Evolutionary conservation across 2,329 filamentous ascomycete genomes (phyloP).

Genomic region (Macroventuria anomochaeta): DNA sequence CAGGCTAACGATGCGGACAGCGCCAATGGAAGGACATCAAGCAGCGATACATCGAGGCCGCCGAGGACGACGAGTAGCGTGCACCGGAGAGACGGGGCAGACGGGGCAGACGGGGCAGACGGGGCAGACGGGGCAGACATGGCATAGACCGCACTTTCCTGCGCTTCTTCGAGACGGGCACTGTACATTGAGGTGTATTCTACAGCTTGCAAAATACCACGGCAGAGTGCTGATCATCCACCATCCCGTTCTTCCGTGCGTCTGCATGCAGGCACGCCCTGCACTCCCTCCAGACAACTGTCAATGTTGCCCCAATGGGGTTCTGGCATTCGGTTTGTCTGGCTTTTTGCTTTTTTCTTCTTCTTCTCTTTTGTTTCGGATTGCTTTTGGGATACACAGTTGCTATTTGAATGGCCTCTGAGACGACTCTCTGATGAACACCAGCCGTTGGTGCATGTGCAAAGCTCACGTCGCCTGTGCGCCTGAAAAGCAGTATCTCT

Average conservation of each 20-base stretch:
- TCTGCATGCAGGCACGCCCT: neutral
- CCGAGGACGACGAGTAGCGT: slow-evolving; percentile 65
- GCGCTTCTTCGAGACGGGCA: slow-evolving; percentile 27
- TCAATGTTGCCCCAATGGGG: too few relatives aligned
- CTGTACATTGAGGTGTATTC: slow-evolving; percentile 48
- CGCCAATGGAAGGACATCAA: slow-evolving; percentile 99
- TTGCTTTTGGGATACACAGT: too few relatives aligned
- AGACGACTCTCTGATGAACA: neutral
- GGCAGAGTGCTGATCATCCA: slow-evolving; percentile 16
- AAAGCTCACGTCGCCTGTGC: neutral
- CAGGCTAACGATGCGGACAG: slow-evolving; percentile 57
- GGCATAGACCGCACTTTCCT: slow-evolving; percentile 26
- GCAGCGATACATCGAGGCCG: slow-evolving; percentile 77
- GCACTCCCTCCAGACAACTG: too few relatives aligned
- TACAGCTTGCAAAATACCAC: slow-evolving; percentile 40
- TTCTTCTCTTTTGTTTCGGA: too few relatives aligned
- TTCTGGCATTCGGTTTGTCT: too few relatives aligned
- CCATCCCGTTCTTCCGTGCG: neutral
- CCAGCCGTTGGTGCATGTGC: too few relatives aligned
- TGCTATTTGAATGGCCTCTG: neutral
- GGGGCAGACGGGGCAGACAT: slow-evolving; percentile 16
- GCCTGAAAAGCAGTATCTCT: neutral
- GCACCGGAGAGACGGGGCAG: slow-evolving; percentile 13
- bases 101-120: slow-evolving; percentile 26
- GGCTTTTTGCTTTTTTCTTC: too few relatives aligned